A percentile compares a stretch with the other conserved stretches of the same genome.
phyloP scores from a whole-genome alignment of 257 asterid species.

The Ajuga chamaepitys region DNA sequence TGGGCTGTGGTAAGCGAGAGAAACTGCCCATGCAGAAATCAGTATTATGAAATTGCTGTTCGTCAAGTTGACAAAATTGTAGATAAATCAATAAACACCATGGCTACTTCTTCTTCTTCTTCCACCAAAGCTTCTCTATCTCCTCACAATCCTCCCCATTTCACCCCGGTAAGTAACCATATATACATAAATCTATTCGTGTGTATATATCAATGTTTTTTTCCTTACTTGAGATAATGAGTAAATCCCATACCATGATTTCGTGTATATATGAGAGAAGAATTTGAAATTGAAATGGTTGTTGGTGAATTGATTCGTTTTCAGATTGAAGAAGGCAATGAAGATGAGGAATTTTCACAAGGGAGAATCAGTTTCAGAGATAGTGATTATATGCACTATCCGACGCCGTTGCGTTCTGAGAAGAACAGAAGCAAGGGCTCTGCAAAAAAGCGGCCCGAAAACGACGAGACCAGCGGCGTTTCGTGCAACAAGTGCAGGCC shows the following conservation, averaged over 20 bases:
- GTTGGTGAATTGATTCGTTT: background rate
- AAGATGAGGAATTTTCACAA: constrained; percentile 70
- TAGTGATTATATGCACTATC: constrained; percentile 27
- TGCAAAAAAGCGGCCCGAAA: constrained; percentile 30
- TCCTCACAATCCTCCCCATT: constrained; percentile 65
- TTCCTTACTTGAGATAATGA: background rate
- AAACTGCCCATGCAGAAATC: constrained; percentile 10
- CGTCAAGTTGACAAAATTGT: background rate
- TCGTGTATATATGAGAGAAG: no score
- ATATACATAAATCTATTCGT: background rate
- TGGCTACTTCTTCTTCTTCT: constrained; percentile 60
- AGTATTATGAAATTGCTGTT: background rate
- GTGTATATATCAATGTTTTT: background rate
- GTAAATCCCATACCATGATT: no score
- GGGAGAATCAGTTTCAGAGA: constrained; percentile 51
- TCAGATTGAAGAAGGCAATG: constrained; percentile 91
- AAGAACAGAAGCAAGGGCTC: constrained; percentile 19
- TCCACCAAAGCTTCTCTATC: constrained; percentile 47
- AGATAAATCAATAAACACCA: constrained; percentile 20
- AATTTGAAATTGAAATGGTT: background rate
- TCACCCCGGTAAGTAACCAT: constrained; percentile 56
- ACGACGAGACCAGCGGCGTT: constrained; percentile 34
- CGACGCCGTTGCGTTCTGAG: constrained; percentile 49
- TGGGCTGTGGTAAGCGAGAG: constrained; percentile 4
- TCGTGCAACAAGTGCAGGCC: constrained; percentile 92